These are phyloP conservation scores for Talaromyces stipitatus DNA, from an alignment of 495 filamentous ascomycete species.

Conservation along the genomic window DNA sequence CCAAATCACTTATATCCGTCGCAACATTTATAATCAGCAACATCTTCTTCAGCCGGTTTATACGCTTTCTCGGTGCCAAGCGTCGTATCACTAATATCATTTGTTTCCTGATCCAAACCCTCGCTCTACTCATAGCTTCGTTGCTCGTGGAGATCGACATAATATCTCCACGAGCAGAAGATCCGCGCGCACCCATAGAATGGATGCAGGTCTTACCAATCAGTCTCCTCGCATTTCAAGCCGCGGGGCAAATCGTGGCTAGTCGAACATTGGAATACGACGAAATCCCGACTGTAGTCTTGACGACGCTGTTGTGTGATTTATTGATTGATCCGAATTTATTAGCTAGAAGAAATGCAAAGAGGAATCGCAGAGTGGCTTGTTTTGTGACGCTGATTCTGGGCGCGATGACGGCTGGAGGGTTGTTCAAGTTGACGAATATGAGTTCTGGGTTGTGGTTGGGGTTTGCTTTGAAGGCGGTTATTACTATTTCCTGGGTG, in stretches of 20 bases:
- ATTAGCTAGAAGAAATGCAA: constrained; percentile 6
- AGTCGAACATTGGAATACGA: constrained; percentile 51
- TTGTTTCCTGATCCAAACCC: constrained; percentile 49
- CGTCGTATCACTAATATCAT: constrained; percentile 45
- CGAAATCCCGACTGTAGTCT: constrained; percentile 64
- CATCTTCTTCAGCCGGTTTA: constrained; percentile 23
- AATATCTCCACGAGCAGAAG: constrained; percentile 14
- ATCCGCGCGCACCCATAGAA: constrained; percentile 7
- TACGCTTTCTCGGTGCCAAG: constrained; percentile 18
- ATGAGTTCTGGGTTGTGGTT: constrained; percentile 32
- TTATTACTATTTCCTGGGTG: constrained; percentile 15
- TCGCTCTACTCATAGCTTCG: constrained; percentile 44
- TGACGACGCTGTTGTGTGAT: constrained; percentile 61
- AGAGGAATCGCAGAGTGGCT: constrained; percentile 21
- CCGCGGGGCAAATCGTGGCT: constrained; percentile 58
- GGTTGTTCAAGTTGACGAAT: constrained; percentile 19
- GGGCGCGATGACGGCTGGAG: constrained; percentile 32
- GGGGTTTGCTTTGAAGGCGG: constrained; percentile 26
- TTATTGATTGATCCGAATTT: constrained; percentile 33
- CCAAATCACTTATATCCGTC: constrained; percentile 32
- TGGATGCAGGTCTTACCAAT: constrained; percentile 29
- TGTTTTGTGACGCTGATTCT: constrained; percentile 27
- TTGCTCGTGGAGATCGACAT: constrained; percentile 39
- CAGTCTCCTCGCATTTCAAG: constrained; percentile 59
- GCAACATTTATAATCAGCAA: constrained; percentile 24